Conservation (phyloP, 2,329 filamentous ascomycete genomes). For the Ceratocystis harringtonii region DNA sequence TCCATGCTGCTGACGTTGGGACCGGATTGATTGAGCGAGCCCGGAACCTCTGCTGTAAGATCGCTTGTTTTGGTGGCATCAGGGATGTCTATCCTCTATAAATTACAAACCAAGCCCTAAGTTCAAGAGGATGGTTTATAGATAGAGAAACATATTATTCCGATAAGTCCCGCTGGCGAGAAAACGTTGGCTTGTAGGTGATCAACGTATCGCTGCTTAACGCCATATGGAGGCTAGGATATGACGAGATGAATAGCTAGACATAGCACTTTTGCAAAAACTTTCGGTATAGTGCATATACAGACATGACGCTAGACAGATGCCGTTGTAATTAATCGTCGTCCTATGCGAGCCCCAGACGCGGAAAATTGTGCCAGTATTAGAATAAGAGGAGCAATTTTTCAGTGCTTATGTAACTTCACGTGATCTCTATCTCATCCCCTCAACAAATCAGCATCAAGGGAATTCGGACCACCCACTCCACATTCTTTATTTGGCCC, state of each 20-base stretch:
- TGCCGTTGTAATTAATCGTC: too few relatives aligned
- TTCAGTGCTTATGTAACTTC: conserved; percentile 1
- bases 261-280: too few relatives aligned
- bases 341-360: conserved; percentile 3
- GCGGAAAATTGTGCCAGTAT: not conserved
- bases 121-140: not conserved
- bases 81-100: not conserved
- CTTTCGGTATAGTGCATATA: too few relatives aligned
- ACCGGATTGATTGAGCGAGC: not conserved
- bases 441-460: conserved; percentile 9
- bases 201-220: too few relatives aligned
- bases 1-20: not conserved
- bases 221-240: too few relatives aligned
- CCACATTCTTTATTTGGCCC: conserved; percentile 7
- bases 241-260: too few relatives aligned
- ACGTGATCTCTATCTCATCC: conserved; percentile 4
- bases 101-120: not conserved
- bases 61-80: not conserved
- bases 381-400: not conserved
- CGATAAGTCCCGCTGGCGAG: not conserved
- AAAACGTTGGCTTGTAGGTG: not conserved
- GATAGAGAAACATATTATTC: not conserved
- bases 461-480: conserved; percentile 12
- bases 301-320: too few relatives aligned
- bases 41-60: not conserved